Conservation (phyloP, 257 asterid species). For the Ballota nigra region DNA sequence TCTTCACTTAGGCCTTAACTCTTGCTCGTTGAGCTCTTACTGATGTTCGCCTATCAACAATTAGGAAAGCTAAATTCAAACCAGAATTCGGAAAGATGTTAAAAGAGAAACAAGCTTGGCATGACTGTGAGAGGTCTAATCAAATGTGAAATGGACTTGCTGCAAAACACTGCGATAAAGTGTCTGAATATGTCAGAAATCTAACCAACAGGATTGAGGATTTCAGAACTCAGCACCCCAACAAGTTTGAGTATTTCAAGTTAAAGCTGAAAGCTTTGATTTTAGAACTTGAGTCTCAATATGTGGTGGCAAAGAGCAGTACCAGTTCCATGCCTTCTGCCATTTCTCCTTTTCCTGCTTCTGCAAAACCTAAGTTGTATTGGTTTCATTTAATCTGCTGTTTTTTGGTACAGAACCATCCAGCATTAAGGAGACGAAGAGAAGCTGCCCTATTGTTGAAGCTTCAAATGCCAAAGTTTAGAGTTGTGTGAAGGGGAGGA, state of each 20-base stretch:
- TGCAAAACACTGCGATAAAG: no score
- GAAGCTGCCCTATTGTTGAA: neutral
- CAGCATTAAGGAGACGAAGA: conserved; percentile 27
- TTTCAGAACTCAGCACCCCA: conserved; percentile 47
- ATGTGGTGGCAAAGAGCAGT: neutral
- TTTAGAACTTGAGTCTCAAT: conserved; percentile 36
- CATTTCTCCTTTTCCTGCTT: neutral
- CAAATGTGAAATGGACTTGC: no score
- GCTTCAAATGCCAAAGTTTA: conserved; percentile 1
- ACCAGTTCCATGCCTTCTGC: neutral
- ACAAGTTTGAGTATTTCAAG: conserved; percentile 42
- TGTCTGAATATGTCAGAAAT: no score
- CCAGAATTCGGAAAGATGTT: no score
- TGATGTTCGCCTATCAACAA: no score
- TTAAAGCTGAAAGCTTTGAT: conserved; percentile 49
- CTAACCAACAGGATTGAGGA: no score
- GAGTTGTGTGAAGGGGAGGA: neutral
- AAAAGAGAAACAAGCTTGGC: no score
- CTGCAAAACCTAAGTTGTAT: neutral
- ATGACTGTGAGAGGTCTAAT: no score
- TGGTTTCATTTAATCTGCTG: neutral
- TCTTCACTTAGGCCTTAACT: no score
- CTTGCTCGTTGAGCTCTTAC: no score
- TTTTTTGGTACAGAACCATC: conserved; percentile 43
- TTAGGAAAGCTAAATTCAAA: no score